These are phyloP conservation scores for Chlamydomonas reinhardtii DNA, from an alignment of 163 green algal species.

Conservation along the genomic window DNA sequence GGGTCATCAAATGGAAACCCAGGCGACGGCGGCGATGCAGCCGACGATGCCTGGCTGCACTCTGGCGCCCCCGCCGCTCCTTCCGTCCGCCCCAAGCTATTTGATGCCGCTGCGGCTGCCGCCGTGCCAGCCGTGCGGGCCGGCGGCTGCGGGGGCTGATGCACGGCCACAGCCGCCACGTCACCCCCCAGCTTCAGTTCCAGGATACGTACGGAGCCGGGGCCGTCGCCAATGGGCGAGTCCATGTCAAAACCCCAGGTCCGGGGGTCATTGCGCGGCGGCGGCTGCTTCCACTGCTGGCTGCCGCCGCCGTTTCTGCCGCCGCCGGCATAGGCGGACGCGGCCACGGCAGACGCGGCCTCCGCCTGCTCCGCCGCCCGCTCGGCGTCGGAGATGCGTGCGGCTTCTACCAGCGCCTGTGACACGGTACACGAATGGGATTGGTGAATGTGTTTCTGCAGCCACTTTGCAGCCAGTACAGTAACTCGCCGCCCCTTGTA, in stretches of 20 bases:
- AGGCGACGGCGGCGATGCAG: background rate
- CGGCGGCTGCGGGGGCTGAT: slow-evolving; percentile 13
- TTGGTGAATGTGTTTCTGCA: no score
- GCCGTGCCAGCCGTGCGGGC: background rate
- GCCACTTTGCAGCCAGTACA: no score
- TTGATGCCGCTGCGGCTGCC: background rate
- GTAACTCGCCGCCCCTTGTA: no score
- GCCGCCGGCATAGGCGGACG: no score
- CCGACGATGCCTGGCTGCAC: background rate
- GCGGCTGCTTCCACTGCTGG: background rate
- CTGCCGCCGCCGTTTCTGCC: no score
- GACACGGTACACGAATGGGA: no score
- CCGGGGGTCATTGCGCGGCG: slow-evolving; percentile 4
- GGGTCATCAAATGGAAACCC: no score
- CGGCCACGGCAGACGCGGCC: background rate
- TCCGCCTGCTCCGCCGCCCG: background rate
- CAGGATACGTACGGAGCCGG: background rate
- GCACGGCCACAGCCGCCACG: slow-evolving; percentile 23
- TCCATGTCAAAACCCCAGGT: background rate
- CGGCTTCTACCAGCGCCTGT: background rate
- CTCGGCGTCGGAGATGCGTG: background rate
- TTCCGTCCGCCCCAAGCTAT: no score
- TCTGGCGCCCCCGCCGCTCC: background rate
- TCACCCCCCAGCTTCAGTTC: slow-evolving; percentile 22
- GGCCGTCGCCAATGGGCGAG: background rate